Conservation (phyloP, 2,329 filamentous ascomycete genomes). For the Arthrobotrys pseudoclavata region DNA sequence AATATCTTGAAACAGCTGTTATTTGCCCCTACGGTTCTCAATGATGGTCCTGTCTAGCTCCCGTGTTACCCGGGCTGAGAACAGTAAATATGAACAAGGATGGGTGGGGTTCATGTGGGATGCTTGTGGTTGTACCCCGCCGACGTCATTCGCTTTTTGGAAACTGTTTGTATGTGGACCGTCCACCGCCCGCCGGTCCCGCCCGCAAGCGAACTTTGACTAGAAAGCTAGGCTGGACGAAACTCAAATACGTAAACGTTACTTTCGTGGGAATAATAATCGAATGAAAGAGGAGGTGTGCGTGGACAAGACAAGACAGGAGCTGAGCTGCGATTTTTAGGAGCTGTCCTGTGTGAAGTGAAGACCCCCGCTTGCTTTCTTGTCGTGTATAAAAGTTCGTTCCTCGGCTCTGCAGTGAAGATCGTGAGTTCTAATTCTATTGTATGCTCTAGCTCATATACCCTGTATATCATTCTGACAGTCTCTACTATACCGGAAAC, state of each 20-base stretch:
- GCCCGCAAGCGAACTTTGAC: conserved; percentile 17
- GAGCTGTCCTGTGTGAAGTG: conserved; percentile 5
- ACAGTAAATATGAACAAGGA: neutral
- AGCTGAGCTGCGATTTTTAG: neutral
- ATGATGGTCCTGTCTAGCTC: too few relatives aligned
- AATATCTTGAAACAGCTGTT: conserved; percentile 26
- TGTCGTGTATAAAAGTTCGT: conserved; percentile 32
- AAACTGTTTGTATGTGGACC: conserved; percentile 18
- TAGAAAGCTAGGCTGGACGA: neutral
- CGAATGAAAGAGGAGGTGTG: neutral
- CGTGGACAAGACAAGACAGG: conserved; percentile 10
- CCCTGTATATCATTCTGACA: neutral
- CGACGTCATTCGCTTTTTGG: conserved; percentile 48
- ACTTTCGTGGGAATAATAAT: neutral
- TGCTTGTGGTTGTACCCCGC: conserved; percentile 41
- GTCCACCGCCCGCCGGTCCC: conserved; percentile 26
- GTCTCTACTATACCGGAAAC: too few relatives aligned
- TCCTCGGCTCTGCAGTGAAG: conserved; percentile 11
- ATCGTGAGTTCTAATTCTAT: conserved; percentile 5
- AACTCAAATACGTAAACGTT: conserved; percentile 50
- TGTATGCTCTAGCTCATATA: too few relatives aligned
- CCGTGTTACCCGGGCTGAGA: conserved; percentile 13
- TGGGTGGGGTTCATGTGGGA: conserved; percentile 36
- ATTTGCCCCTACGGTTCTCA: too few relatives aligned
- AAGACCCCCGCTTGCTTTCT: conserved; percentile 30